A percentile compares a stretch with the other conserved stretches of the same genome.
These are phyloP conservation scores for Paramecium biaurelia DNA, from an alignment of 73 alveolate genomes.

Conservation along the genomic window DNA sequence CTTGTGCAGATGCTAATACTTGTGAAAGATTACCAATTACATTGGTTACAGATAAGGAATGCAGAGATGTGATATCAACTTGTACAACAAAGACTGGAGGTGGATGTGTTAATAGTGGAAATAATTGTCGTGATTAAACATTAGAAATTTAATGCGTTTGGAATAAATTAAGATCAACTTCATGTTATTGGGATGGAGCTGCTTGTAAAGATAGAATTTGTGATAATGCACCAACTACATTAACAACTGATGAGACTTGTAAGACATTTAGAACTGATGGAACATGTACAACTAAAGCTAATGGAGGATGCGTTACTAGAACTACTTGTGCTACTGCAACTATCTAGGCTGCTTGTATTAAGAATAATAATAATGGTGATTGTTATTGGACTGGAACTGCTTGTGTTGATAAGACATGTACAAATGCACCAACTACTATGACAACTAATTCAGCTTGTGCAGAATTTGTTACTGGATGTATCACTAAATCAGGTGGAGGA, in stretches of 20 bases:
- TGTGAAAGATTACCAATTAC: neutral
- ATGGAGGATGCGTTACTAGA: slow-evolving; percentile 27
- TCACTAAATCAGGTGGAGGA: slow-evolving; percentile 8
- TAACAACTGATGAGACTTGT: neutral
- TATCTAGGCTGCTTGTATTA: neutral
- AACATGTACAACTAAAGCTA: slow-evolving; percentile 1
- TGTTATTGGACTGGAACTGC: slow-evolving; percentile 16
- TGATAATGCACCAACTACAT: neutral
- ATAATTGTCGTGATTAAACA: neutral
- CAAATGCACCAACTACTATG: slow-evolving; percentile 18
- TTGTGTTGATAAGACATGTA: slow-evolving; percentile 24
- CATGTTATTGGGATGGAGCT: neutral
- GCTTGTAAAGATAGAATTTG: neutral
- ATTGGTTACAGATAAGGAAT: neutral
- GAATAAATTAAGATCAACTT: neutral
- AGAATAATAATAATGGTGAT: neutral
- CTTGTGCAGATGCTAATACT: neutral
- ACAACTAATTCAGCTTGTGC: neutral
- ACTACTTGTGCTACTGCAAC: neutral
- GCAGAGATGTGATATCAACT: neutral
- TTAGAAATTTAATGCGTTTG: neutral
- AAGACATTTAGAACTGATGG: neutral
- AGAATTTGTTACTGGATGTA: neutral
- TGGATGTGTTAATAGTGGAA: slow-evolving; percentile 32
- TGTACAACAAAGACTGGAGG: slow-evolving; percentile 12